Evolutionary conservation across 352 stramenopile species (phyloP), one percentile per base, ranked within the genome.

Genomic region (Globisporangium ultimum): DNA sequence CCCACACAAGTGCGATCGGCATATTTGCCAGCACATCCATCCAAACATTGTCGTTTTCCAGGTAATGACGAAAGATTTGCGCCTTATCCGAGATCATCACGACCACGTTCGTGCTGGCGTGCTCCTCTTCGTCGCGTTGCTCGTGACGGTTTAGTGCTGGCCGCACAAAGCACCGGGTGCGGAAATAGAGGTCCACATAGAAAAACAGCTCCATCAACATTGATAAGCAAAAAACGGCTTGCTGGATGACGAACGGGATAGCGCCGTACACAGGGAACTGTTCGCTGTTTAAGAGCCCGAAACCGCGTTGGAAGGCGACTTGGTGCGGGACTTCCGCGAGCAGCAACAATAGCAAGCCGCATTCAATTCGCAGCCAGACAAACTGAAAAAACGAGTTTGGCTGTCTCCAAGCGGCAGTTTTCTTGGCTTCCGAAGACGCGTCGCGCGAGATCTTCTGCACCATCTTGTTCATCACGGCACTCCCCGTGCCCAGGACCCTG

Each of bases 181-280:
- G 72, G 3, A 91, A 67, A 21, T 64, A 68, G 20, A 84, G 59
- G 34, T 91, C 79, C 0, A 58, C 48, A 20, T 82, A 77, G 58
- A 88, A 91, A 55, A 91, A 89, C 0, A 78, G 28, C 55, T 91
- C 81, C 6, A 88, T 56, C 0, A 68, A n/a, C 1, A 80, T 10
- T 2, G 70, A 53, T 2, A 66, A 28, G 9, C 66, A 50, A 50
- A 86, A 91, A 22, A 59, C 58, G 3, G 65, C 28, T 18, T 70
- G 15, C 49, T 88, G 77, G 38, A 86, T 53, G 9, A 34, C 48
- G 15, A 65, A 51, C 7, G 75, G 69, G 14, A 81, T 78, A 0
- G 75, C 70, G 6, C 67, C 74, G 21, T 66, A 58, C 10, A 53
- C 60, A 4, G 55, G 47, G 14, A 49, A 17, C 1, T 58, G 28